Percentiles rank a stretch among this genome's conserved stretches.
These are phyloP conservation scores for Rhizopogon parksii DNA, from an alignment of 1,284 basidiomycete species.

Conservation along the genomic window DNA sequence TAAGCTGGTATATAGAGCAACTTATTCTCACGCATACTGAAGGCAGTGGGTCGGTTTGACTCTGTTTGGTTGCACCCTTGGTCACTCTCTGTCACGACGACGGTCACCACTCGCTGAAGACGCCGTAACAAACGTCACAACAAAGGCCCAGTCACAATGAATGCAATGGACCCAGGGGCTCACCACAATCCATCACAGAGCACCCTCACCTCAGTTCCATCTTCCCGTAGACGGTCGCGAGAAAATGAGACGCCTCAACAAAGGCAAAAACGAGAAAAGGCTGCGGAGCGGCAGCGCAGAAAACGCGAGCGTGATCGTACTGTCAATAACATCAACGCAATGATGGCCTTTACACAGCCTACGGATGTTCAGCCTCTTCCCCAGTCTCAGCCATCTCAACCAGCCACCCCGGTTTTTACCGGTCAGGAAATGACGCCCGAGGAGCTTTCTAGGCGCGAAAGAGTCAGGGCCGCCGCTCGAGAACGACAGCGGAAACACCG, in stretches of 20 bases:
- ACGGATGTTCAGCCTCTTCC: slow-evolving; percentile 22
- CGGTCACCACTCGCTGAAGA: slow-evolving; percentile 7
- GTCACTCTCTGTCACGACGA: slow-evolving; percentile 36
- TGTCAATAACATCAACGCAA: slow-evolving; percentile 35
- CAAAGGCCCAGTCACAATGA: slow-evolving; percentile 17
- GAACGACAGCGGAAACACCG: slow-evolving; percentile 77
- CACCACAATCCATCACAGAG: slow-evolving; percentile 28
- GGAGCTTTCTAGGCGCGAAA: slow-evolving; percentile 56
- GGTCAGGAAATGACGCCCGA: slow-evolving; percentile 50
- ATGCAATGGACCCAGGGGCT: slow-evolving; percentile 30
- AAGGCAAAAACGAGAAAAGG: slow-evolving; percentile 69
- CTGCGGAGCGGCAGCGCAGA: slow-evolving; percentile 69
- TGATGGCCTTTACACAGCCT: slow-evolving; percentile 31
- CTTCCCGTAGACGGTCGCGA: slow-evolving; percentile 49
- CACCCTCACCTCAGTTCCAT: slow-evolving; percentile 24
- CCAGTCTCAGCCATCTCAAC: slow-evolving; percentile 24
- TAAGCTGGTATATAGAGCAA: not conserved
- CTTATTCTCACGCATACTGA: slow-evolving; percentile 21
- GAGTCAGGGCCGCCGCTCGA: slow-evolving; percentile 63
- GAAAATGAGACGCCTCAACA: slow-evolving; percentile 67
- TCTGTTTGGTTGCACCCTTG: slow-evolving; percentile 19
- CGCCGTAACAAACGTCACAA: slow-evolving; percentile 32
- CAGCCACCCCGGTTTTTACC: slow-evolving; percentile 21
- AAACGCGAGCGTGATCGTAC: slow-evolving; percentile 70
- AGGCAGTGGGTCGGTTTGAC: slow-evolving; percentile 28